Base-by-base conservation (phyloP, 768 basidiomycete genomes). In the Kondoa malvinella region DNA sequence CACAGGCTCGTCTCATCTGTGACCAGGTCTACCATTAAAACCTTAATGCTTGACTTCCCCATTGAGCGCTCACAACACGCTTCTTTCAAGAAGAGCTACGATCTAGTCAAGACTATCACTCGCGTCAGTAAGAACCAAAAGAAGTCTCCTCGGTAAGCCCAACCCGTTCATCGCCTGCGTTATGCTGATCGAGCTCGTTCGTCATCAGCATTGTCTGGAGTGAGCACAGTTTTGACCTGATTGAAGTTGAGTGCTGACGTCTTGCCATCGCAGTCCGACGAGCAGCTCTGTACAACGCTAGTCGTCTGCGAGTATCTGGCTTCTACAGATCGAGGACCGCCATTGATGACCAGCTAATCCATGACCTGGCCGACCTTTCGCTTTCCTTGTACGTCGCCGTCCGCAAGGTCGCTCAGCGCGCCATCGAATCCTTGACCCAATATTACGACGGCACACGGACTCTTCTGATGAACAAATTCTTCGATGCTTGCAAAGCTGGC, bases 81-180 rank as follows among this genome's bases (percentile, higher is more conserved):
- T 2, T 57, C 70, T 17, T 65, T 71, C 69, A 75, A 74, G 72
- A 29, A 79, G 83, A 75, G 64, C n/a, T 74, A 68, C 40, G 71
- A 64, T 34, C 70, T 65, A 34, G 67, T 64, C 15, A 62, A 68
- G 15, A 69, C 65, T 61, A 65, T 72, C 61, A 68, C 68, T 32
- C 69, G 73, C 26, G 62, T 64, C 17, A 69, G 68, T 17, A 67
- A 66, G 56, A 73, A 74, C 40, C 88, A 90, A 76, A 86, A 87
- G 75, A 80, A 80, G 15, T 89, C 86, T 87, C 88, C 88, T 16
- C 79, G 88, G 71, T 83, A 85, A 21, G 56, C 66, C 4, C 40
- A 8, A 50, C 21, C 40, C n/a, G n/a, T n/a, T n/a, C n/a, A n/a
- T n/a, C n/a, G n/a, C n/a, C n/a, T n/a, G n/a, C n/a, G n/a, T n/a